Percentiles rank a stretch among this genome's conserved stretches.
These are phyloP conservation scores for Lactarius trivialis DNA, from an alignment of 768 basidiomycete genomes.

Conservation along the genomic window DNA sequence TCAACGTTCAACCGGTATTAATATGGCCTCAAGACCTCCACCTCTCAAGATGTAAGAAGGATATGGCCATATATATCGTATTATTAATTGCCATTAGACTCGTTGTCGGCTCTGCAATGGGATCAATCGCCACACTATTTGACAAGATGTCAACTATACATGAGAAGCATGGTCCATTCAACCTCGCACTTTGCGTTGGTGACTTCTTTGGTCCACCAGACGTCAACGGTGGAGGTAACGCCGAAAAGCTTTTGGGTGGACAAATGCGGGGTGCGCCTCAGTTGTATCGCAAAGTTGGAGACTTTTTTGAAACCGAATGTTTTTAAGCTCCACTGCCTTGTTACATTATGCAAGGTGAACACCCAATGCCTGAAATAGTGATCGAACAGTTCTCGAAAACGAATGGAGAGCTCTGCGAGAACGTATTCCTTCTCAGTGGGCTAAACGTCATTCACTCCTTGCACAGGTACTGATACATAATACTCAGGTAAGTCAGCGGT, in stretches of 20 bases:
- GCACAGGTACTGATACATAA: constrained; percentile 8
- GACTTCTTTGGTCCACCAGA: constrained; percentile 69
- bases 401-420: constrained; percentile 72
- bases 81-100: constrained; percentile 37
- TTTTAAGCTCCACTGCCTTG: constrained; percentile 74
- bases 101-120: constrained; percentile 74
- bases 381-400: constrained; percentile 70
- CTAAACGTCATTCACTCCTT: constrained; percentile 11
- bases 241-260: constrained; percentile 58
- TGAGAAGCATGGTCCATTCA: constrained; percentile 90
- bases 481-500: constrained; percentile 73
- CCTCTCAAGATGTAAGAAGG: constrained; percentile 10
- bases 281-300: background rate
- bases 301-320: constrained; percentile 4
- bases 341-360: constrained; percentile 86
- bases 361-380: constrained; percentile 64
- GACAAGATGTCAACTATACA: constrained; percentile 79
- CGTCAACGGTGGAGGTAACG: constrained; percentile 37
- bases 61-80: background rate
- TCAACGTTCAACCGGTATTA: background rate
- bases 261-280: constrained; percentile 50
- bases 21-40: constrained; percentile 4
- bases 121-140: constrained; percentile 68
- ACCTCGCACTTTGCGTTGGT: constrained; percentile 73
- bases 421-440: constrained; percentile 83